Evolutionary conservation across 1,284 basidiomycete genomes (phyloP).

Genomic region (Irpex sp.): DNA sequence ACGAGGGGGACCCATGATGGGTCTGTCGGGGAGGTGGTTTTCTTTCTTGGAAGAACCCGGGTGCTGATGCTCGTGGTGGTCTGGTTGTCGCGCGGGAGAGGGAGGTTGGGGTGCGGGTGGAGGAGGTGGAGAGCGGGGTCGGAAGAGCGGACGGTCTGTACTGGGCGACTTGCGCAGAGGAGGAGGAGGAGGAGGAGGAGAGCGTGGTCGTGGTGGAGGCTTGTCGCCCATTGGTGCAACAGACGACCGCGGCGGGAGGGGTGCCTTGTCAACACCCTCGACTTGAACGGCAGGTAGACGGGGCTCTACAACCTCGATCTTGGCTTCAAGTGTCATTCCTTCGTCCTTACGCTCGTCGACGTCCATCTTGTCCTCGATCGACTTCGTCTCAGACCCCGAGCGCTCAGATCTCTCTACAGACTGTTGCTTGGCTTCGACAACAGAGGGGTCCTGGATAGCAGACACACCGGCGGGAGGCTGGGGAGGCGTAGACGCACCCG

Average conservation of each 20-base stretch:
- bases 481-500: not conserved
- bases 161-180: not conserved
- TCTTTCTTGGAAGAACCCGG: not conserved
- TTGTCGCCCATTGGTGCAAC: not conserved
- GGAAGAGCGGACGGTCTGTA: not conserved
- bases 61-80: not conserved
- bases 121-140: not conserved
- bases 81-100: not conserved
- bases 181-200: not conserved
- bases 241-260: not conserved
- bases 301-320: not conserved
- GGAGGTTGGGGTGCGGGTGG: not conserved
- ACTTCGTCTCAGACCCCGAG: no score
- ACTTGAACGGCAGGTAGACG: not conserved
- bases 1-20: not conserved
- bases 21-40: constrained; percentile 4
- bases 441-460: not conserved
- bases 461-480: not conserved
- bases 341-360: not conserved
- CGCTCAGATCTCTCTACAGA: no score
- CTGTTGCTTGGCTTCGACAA: no score
- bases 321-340: not conserved
- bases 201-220: not conserved
- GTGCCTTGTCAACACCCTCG: not conserved
- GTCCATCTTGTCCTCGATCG: not conserved